These are phyloP conservation scores for Berberis vulgaris DNA, from an alignment of 164 flowering plant species.

Conservation along the genomic window DNA sequence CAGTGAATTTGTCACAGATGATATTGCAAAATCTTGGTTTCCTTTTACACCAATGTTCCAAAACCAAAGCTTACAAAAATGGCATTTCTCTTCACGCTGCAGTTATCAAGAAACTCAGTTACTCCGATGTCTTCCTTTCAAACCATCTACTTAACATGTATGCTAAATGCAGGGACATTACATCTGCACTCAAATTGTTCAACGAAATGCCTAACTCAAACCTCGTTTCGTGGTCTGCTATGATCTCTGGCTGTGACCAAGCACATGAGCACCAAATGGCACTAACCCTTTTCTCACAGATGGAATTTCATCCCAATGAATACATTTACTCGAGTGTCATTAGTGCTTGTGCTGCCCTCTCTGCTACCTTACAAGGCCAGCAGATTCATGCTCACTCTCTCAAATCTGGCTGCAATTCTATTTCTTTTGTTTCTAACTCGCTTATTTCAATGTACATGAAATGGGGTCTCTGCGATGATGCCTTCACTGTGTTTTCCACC, in stretches of 20 bases:
- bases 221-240: slow-evolving; percentile 68
- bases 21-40: slow-evolving; percentile 26
- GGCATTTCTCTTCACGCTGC: slow-evolving; percentile 47
- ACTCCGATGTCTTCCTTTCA: slow-evolving; percentile 27
- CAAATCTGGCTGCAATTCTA: slow-evolving; percentile 30
- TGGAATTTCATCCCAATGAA: slow-evolving; percentile 49
- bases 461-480: slow-evolving; percentile 37
- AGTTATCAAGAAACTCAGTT: slow-evolving; percentile 33
- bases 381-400: slow-evolving; percentile 50
- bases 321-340: slow-evolving; percentile 44
- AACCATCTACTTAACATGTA: slow-evolving; percentile 68
- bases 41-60: slow-evolving; percentile 44
- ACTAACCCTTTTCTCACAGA: slow-evolving; percentile 27
- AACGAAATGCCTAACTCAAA: slow-evolving; percentile 60
- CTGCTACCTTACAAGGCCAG: slow-evolving; percentile 26
- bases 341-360: slow-evolving; percentile 45
- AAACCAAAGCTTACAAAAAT: slow-evolving; percentile 23
- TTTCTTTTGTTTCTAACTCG: slow-evolving; percentile 56
- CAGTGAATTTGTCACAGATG: slow-evolving; percentile 18
- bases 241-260: slow-evolving; percentile 68
- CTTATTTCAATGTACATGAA: slow-evolving; percentile 65
- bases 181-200: slow-evolving; percentile 37
- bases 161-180: slow-evolving; percentile 41
- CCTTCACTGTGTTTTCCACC: slow-evolving; percentile 22
- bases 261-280: slow-evolving; percentile 30